Conservation (phyloP, 192 early-diverging fungal genomes). For the Umbelopsis sp. region DNA sequence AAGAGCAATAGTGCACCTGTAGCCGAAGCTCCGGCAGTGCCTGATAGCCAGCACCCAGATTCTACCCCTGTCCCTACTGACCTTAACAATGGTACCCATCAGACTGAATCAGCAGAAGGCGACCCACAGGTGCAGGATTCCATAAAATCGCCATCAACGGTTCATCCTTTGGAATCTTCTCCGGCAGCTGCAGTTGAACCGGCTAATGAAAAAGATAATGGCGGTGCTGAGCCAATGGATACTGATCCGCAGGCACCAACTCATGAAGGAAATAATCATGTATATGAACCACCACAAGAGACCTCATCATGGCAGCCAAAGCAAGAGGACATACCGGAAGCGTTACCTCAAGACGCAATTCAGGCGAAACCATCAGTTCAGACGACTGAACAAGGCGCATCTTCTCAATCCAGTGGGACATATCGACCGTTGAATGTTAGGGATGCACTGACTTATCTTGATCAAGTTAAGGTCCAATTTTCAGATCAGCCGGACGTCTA, state of each 20-base stretch:
- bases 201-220: background rate
- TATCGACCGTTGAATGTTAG: conserved; percentile 80
- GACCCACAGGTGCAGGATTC: background rate
- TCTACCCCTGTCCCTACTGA: background rate
- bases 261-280: background rate
- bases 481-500: conserved; percentile 93
- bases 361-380: background rate
- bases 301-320: background rate
- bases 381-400: background rate
- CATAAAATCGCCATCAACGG: background rate
- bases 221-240: background rate
- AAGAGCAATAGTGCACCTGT: background rate
- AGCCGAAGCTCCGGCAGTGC: background rate
- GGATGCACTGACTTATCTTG: conserved; percentile 95
- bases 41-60: background rate
- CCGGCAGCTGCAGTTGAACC: background rate
- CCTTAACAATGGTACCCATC: background rate
- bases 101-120: background rate
- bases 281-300: background rate
- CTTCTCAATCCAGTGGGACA: background rate
- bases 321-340: background rate
- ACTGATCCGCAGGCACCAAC: background rate
- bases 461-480: conserved; percentile 94
- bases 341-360: background rate
- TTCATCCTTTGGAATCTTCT: background rate